Percentiles rank a stretch among this genome's conserved stretches.
Evolutionary conservation across 2,329 filamentous ascomycete genomes (phyloP).

Genomic region (Fusarium pseudonygamai): DNA sequence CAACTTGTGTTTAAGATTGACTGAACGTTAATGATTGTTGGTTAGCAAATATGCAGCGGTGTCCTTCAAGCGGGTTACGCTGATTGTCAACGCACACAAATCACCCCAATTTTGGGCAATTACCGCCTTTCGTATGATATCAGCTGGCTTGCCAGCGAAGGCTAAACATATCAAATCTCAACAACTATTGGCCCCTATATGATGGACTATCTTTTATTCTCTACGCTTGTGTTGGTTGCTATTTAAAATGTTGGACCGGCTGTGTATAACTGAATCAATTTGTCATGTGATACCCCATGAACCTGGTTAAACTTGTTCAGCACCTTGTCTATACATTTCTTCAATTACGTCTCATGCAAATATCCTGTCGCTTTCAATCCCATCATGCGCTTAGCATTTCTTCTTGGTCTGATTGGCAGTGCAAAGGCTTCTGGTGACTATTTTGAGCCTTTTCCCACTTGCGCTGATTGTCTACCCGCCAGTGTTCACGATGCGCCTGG

Average conservation of each 20-base stretch:
- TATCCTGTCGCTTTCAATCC: accelerated
- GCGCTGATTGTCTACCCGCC: background rate
- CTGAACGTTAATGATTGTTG: accelerated
- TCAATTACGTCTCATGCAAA: accelerated
- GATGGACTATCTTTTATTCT: background rate
- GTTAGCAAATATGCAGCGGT: no score
- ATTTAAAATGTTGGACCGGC: no score
- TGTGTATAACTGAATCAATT: background rate
- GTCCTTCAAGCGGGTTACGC: no score
- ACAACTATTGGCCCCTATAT: background rate
- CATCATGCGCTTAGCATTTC: background rate
- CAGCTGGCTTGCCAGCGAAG: background rate
- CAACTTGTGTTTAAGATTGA: accelerated
- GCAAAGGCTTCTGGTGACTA: background rate
- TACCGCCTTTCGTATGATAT: no score
- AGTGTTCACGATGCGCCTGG: background rate
- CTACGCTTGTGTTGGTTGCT: background rate
- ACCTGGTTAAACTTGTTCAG: background rate
- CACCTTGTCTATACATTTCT: background rate
- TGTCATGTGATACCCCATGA: background rate
- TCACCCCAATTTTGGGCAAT: background rate
- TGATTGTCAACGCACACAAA: background rate
- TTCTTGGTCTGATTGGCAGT: background rate
- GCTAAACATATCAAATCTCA: background rate
- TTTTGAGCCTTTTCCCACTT: background rate